These are phyloP conservation scores for Rosa chinensis DNA, from an alignment of 306 rosid species.

Conservation along the genomic window DNA sequence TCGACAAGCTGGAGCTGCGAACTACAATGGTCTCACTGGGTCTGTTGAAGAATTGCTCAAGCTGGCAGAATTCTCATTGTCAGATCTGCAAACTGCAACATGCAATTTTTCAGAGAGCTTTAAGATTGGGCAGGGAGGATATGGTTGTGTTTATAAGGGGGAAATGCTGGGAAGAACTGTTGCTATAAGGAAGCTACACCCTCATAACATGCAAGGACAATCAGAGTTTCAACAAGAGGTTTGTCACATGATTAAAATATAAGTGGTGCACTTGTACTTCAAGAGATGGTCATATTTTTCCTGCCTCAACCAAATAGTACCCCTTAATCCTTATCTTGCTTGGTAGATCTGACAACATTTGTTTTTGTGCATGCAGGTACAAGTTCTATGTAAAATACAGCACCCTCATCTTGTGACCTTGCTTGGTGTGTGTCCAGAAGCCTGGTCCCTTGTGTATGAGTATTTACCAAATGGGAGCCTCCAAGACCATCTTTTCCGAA, in stretches of 20 bases:
- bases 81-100: conserved; percentile 72
- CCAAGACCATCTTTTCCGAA: conserved; percentile 63
- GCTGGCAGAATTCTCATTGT: conserved; percentile 63
- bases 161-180: conserved; percentile 84
- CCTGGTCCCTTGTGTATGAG: conserved; percentile 81
- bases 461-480: conserved; percentile 81
- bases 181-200: conserved; percentile 63
- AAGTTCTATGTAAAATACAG: conserved; percentile 72
- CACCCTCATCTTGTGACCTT: conserved; percentile 83
- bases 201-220: conserved; percentile 59
- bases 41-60: conserved; percentile 49
- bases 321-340: conserved; percentile 6
- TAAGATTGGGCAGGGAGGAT: conserved; percentile 62
- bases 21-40: conserved; percentile 43
- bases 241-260: conserved; percentile 4
- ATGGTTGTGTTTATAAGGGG: conserved; percentile 77
- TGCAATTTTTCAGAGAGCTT: conserved; percentile 84
- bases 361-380: conserved; percentile 59
- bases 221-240: conserved; percentile 81
- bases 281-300: not conserved
- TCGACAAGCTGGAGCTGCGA: conserved; percentile 51
- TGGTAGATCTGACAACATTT: conserved; percentile 20
- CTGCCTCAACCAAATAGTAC: conserved; percentile 8
- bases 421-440: conserved; percentile 86
- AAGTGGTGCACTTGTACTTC: not conserved